phyloP scores from a whole-genome alignment of 2,329 filamentous ascomycete species.

The Phialemoniopsis sp. region DNA sequence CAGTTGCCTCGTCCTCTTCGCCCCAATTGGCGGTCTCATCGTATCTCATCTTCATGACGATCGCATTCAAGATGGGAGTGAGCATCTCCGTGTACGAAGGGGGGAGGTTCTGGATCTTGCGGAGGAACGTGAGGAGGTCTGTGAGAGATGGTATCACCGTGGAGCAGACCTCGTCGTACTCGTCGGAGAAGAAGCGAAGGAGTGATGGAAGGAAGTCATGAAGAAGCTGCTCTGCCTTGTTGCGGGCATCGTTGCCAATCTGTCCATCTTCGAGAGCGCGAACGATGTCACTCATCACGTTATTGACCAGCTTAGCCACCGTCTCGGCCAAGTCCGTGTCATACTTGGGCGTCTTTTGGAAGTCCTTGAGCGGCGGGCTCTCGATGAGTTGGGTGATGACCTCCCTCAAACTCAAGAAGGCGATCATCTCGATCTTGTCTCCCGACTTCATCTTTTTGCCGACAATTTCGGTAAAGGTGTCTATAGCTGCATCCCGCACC shows the following conservation, averaged over 20 bases:
- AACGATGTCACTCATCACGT: slow-evolving; percentile 80
- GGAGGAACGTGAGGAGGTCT: slow-evolving; percentile 85
- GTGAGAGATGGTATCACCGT: slow-evolving; percentile 91
- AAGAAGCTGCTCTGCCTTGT: slow-evolving; percentile 76
- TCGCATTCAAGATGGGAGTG: slow-evolving; percentile 82
- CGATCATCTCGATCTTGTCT: slow-evolving; percentile 92
- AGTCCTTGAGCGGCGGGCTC: slow-evolving; percentile 75
- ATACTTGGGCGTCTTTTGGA: slow-evolving; percentile 78
- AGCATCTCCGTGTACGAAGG: slow-evolving; percentile 77
- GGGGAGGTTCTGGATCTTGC: slow-evolving; percentile 73
- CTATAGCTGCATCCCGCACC: slow-evolving; percentile 85
- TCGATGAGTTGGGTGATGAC: slow-evolving; percentile 83
- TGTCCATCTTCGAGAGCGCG: slow-evolving; percentile 70
- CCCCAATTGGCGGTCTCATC: slow-evolving; percentile 94
- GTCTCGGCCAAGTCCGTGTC: slow-evolving; percentile 94
- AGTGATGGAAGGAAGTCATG: slow-evolving; percentile 82
- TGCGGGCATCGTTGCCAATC: slow-evolving; percentile 59
- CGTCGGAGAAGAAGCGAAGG: slow-evolving; percentile 92
- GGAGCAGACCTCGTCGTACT: slow-evolving; percentile 97
- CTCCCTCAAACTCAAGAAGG: slow-evolving; percentile 80
- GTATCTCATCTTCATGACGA: slow-evolving; percentile 94
- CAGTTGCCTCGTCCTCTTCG: slow-evolving; percentile 88
- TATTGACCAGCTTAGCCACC: slow-evolving; percentile 94
- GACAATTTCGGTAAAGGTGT: slow-evolving; percentile 92
- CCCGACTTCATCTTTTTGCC: slow-evolving; percentile 95